Conservation (phyloP, 805 yeast species). For the Myxozyma vanderwaltii region DNA sequence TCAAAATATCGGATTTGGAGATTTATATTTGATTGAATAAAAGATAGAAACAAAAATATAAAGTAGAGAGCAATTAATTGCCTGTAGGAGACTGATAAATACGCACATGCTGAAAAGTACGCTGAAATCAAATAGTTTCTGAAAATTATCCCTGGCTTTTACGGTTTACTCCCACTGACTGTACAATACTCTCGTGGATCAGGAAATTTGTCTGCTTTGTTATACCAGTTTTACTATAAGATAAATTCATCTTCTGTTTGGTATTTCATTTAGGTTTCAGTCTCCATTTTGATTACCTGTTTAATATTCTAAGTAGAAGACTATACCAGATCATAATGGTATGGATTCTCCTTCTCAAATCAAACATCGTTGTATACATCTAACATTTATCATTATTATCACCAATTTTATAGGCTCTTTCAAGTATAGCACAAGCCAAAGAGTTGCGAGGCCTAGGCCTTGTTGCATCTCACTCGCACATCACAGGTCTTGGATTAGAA, state of each 20-base stretch:
- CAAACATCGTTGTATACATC: no score
- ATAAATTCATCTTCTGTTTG: no score
- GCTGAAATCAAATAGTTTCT: neutral
- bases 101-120: neutral
- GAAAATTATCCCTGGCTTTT: neutral
- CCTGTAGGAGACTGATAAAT: neutral
- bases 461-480: slow-evolving; percentile 98
- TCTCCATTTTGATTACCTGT: no score
- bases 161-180: no score
- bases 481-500: slow-evolving; percentile 94
- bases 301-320: no score
- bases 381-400: no score
- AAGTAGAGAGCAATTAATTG: neutral
- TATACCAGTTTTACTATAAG: no score
- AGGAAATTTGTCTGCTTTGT: no score
- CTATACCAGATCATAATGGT: neutral
- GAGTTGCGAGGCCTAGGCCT: slow-evolving; percentile 67
- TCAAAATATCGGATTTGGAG: no score
- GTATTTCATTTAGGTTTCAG: no score
- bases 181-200: no score
- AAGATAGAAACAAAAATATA: no score
- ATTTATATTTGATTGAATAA: neutral
- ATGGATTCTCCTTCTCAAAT: neutral
- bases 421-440: slow-evolving; percentile 48
- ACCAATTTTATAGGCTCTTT: slow-evolving; percentile 10